A percentile compares a stretch with the other conserved stretches of the same genome.
phyloP scores from a whole-genome alignment of 371 early-diverging fungal genomes.

The Actinomucor elegans region DNA sequence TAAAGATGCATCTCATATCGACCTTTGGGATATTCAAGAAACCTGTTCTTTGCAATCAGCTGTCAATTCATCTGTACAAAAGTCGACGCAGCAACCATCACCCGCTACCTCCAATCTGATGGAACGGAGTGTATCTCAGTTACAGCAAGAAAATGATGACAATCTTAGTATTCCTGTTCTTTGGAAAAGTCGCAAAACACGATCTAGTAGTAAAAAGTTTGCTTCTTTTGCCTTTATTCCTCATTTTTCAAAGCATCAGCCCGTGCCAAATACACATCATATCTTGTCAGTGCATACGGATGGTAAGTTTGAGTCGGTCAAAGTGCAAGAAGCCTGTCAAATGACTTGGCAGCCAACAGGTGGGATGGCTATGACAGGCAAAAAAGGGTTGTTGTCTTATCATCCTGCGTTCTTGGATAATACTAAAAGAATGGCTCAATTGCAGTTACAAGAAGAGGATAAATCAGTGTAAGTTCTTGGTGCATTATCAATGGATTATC shows the following conservation, averaged over 20 bases:
- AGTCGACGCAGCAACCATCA: not conserved
- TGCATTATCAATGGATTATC: no score
- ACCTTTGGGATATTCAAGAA: constrained; percentile 72
- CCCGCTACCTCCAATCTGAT: not conserved
- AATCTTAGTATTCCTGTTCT: constrained; percentile 58
- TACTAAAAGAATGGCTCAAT: not conserved
- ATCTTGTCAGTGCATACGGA: constrained; percentile 62
- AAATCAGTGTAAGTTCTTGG: not conserved
- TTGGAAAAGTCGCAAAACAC: constrained; percentile 65
- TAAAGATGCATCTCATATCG: constrained; percentile 56
- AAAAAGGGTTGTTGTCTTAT: constrained; percentile 30
- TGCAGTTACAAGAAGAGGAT: not conserved
- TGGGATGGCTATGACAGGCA: constrained; percentile 54
- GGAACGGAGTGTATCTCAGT: not conserved
- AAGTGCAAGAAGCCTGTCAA: constrained; percentile 62
- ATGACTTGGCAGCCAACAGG: constrained; percentile 68
- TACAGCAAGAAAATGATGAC: constrained; percentile 16
- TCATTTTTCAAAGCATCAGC: constrained; percentile 21
- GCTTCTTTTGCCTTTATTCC: constrained; percentile 70
- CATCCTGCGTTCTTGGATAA: not conserved
- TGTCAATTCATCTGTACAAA: constrained; percentile 15
- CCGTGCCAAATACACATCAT: constrained; percentile 19
- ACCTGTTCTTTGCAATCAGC: constrained; percentile 30
- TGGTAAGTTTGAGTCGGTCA: constrained; percentile 54
- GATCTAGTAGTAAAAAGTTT: constrained; percentile 43